phyloP scores from a whole-genome alignment of 2,329 filamentous ascomycete species.

The Cladophialophora bantiana region DNA sequence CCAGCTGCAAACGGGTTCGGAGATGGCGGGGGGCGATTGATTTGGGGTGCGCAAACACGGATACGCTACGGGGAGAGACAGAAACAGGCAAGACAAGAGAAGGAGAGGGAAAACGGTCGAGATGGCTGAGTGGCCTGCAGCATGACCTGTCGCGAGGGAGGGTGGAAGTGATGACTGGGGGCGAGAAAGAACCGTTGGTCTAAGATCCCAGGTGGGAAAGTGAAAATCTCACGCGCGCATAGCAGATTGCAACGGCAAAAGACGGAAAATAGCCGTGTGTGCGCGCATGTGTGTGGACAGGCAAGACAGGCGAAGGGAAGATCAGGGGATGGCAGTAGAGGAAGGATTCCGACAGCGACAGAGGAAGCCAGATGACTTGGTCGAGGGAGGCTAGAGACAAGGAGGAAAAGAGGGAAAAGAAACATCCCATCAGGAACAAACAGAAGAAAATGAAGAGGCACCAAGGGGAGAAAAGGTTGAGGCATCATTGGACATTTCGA shows the following conservation, averaged over 20 bases:
- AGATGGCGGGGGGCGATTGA: conserved; percentile 22
- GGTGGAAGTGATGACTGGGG: conserved; percentile 11
- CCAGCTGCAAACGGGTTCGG: conserved; percentile 1
- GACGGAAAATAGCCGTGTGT: not conserved
- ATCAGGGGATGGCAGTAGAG: not conserved
- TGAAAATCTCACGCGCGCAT: conserved; percentile 5
- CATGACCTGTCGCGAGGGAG: conserved; percentile 1
- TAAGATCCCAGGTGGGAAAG: not conserved
- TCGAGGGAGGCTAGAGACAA: not conserved
- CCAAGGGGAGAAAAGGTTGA: not conserved
- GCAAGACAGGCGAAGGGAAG: not conserved
- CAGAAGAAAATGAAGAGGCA: not conserved
- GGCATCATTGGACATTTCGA: not conserved
- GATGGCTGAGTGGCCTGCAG: conserved; percentile 2
- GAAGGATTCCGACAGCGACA: conserved; percentile 6
- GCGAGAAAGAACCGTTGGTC: conserved; percentile 5
- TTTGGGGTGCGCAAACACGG: not conserved
- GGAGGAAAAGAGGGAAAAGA: not conserved
- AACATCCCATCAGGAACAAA: conserved; percentile 3
- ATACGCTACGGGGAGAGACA: conserved; percentile 3
- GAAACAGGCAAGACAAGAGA: not conserved
- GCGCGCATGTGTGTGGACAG: not conserved
- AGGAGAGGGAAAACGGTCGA: not conserved
- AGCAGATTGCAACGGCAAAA: not conserved
- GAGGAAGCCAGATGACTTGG: not conserved